phyloP scores from a whole-genome alignment of 768 basidiomycete genomes.

The Hygrophorus pudorinus region DNA sequence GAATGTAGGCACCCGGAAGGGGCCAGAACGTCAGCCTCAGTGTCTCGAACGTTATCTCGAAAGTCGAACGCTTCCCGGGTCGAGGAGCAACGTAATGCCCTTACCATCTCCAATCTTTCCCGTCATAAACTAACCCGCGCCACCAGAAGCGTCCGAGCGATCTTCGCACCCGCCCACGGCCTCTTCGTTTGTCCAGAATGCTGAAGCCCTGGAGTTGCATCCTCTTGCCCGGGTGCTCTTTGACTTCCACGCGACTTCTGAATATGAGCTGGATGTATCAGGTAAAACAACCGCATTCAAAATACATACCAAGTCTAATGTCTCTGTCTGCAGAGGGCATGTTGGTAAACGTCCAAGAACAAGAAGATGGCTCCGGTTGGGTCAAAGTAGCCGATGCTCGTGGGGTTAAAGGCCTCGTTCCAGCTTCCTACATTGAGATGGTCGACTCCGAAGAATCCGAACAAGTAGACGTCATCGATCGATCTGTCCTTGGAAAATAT shows the following conservation, averaged over 20 bases:
- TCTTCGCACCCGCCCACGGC: constrained; percentile 30
- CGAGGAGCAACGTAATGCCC: too few species aligned
- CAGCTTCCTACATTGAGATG: constrained; percentile 67
- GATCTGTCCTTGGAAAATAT: constrained; percentile 31
- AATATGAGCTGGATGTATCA: constrained; percentile 63
- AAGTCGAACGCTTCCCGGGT: too few species aligned
- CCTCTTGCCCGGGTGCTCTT: constrained; percentile 57
- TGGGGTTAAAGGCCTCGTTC: constrained; percentile 65
- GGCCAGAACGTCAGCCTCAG: constrained; percentile 8
- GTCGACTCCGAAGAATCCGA: constrained; percentile 12
- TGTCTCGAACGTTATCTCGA: constrained; percentile 8
- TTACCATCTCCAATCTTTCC: too few species aligned
- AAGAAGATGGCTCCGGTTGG: constrained; percentile 84
- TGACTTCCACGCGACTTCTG: constrained; percentile 64
- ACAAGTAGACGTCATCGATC: constrained; percentile 8
- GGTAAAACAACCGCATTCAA: constrained; percentile 26
- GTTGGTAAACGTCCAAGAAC: constrained; percentile 57
- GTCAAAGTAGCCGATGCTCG: constrained; percentile 55
- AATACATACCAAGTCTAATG: constrained; percentile 3
- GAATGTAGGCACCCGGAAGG: constrained; percentile 40
- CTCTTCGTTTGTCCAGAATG: constrained; percentile 45
- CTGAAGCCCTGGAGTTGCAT: constrained; percentile 31
- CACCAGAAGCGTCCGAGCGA: constrained; percentile 8
- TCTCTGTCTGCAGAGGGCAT: constrained; percentile 44
- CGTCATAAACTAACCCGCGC: constrained; percentile 4